Evolutionary conservation across 2,329 filamentous ascomycete species (phyloP).

Genomic region (Fusarium pseudoanthophilum): DNA sequence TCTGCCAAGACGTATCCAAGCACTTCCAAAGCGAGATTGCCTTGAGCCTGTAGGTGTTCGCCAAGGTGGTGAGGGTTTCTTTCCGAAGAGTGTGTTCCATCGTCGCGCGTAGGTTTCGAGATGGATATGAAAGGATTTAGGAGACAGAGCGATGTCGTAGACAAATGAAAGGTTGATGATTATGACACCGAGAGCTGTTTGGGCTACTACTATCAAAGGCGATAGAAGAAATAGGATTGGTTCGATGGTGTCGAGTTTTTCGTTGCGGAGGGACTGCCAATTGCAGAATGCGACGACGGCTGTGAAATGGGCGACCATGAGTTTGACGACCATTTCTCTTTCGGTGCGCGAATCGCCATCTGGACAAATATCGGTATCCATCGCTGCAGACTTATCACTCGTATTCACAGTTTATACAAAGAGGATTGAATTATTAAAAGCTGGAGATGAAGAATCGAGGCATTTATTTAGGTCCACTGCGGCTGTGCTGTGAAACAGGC

Average conservation of each 20-base stretch:
- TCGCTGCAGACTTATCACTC: not conserved
- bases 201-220: not conserved
- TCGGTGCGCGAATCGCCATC: not conserved
- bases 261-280: conserved; percentile 10
- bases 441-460: not conserved
- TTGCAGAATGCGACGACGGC: conserved; percentile 17
- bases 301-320: conserved; percentile 20
- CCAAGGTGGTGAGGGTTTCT: not conserved
- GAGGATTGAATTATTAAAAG: no score
- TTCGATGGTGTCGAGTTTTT: conserved; percentile 15
- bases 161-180: not conserved
- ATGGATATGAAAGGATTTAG: not conserved
- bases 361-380: not conserved
- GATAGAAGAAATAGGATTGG: conserved; percentile 13
- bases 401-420: accelerated
- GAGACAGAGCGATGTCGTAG: not conserved
- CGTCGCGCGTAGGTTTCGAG: not conserved
- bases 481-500: conserved; percentile 1
- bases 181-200: not conserved
- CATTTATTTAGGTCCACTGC: not conserved
- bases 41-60: accelerated
- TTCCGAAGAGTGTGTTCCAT: conserved; percentile 12
- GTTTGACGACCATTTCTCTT: conserved; percentile 20
- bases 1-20: conserved; percentile 1
- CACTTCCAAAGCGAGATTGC: not conserved